These are phyloP conservation scores for Meripilus lineatus DNA, from an alignment of 1,284 basidiomycete species.

Conservation along the genomic window DNA sequence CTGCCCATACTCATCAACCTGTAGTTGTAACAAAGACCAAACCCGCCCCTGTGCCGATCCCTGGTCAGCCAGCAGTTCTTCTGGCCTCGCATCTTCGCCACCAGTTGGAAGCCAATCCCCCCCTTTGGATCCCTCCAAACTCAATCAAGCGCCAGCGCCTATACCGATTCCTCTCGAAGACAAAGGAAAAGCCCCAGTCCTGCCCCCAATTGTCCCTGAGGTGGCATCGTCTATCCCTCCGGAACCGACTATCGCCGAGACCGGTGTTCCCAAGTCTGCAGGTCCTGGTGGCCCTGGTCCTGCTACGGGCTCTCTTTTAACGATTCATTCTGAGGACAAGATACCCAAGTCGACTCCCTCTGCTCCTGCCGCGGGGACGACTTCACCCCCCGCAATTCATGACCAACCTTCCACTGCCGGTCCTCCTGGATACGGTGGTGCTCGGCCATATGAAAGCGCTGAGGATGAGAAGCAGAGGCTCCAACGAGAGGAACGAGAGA, in stretches of 20 bases:
- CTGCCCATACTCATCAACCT: too few relatives aligned
- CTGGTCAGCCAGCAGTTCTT: not conserved
- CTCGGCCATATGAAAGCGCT: constrained; percentile 34
- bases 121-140: constrained; percentile 44
- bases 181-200: constrained; percentile 24
- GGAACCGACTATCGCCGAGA: constrained; percentile 54
- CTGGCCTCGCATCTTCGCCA: constrained; percentile 15
- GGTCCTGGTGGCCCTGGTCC: constrained; percentile 58
- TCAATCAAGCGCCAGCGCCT: constrained; percentile 54
- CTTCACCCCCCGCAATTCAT: constrained; percentile 6
- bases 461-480: constrained; percentile 52
- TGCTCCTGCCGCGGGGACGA: constrained; percentile 21
- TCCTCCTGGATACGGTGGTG: not conserved
- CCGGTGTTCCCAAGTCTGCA: constrained; percentile 52
- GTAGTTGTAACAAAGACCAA: too few relatives aligned
- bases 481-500: constrained; percentile 31
- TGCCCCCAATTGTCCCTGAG: constrained; percentile 25
- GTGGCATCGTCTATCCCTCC: constrained; percentile 27
- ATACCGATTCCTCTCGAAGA: constrained; percentile 34
- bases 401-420: constrained; percentile 2
- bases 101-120: constrained; percentile 24
- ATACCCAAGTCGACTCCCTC: constrained; percentile 34
- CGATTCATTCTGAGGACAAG: constrained; percentile 18
- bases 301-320: constrained; percentile 54
- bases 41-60: too few relatives aligned